phyloP scores from a whole-genome alignment of 345 rosid species.

The Clausena lansium region DNA sequence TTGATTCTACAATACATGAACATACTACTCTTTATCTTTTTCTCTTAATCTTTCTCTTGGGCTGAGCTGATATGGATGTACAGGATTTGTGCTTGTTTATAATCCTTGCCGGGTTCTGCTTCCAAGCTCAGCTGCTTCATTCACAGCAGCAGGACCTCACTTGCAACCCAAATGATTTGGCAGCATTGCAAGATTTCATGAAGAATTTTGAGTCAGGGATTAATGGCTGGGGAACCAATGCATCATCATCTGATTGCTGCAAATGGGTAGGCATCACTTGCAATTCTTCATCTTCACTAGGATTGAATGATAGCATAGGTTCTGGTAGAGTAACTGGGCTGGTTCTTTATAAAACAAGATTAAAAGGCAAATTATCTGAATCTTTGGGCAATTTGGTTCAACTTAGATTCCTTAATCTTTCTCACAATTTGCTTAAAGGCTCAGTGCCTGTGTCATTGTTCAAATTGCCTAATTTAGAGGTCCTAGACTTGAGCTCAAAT shows the following conservation, averaged over 20 bases:
- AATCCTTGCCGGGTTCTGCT: slow-evolving; percentile 33
- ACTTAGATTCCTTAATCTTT: slow-evolving; percentile 54
- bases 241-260: slow-evolving; percentile 52
- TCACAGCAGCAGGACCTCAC: slow-evolving; percentile 34
- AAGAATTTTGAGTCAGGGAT: slow-evolving; percentile 35
- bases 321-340: slow-evolving; percentile 45
- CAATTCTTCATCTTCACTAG: slow-evolving; percentile 40
- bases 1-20: not conserved
- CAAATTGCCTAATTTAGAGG: slow-evolving; percentile 34
- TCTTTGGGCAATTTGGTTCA: slow-evolving; percentile 46
- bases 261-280: slow-evolving; percentile 62
- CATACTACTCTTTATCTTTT: not conserved
- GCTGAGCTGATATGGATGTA: slow-evolving; percentile 41
- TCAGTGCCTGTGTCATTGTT: slow-evolving; percentile 56
- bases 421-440: slow-evolving; percentile 46
- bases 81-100: slow-evolving; percentile 33
- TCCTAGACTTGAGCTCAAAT: slow-evolving; percentile 61
- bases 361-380: slow-evolving; percentile 48
- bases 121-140: slow-evolving; percentile 24
- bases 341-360: slow-evolving; percentile 36
- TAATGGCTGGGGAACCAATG: slow-evolving; percentile 37
- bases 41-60: no score
- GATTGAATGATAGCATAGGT: slow-evolving; percentile 18
- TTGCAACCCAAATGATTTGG: slow-evolving; percentile 52
- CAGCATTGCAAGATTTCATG: slow-evolving; percentile 46